Evolutionary conservation across 768 basidiomycete species (phyloP).

Genomic region (Cyclocybe aegerita): DNA sequence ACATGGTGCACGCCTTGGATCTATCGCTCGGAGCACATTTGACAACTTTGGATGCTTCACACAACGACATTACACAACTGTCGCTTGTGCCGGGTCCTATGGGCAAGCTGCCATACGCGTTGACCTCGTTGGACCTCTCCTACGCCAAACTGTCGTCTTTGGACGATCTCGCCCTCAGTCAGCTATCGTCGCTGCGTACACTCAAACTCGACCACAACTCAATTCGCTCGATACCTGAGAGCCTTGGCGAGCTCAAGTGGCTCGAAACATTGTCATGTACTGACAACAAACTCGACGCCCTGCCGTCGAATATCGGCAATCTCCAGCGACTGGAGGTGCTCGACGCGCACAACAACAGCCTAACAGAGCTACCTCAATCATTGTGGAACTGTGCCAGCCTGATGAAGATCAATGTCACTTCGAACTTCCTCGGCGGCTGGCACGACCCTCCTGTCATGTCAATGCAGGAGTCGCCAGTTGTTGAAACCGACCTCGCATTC

Average conservation of each 20-base stretch:
- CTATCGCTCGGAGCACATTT: conserved; percentile 70
- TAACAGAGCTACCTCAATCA: conserved; percentile 69
- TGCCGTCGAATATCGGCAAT: conserved; percentile 76
- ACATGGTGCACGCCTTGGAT: conserved; percentile 78
- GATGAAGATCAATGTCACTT: conserved; percentile 77
- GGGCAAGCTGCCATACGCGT: conserved; percentile 14
- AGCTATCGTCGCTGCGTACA: conserved; percentile 67
- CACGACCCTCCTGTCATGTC: conserved; percentile 52
- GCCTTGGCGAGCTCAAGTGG: conserved; percentile 68
- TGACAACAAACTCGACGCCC: conserved; percentile 81
- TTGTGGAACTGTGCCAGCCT: conserved; percentile 86
- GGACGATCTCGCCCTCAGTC: conserved; percentile 69
- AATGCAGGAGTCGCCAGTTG: conserved; percentile 2
- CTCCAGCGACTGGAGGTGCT: conserved; percentile 73
- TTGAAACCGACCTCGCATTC: conserved; percentile 10
- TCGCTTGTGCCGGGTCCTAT: conserved; percentile 53
- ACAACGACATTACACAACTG: conserved; percentile 88
- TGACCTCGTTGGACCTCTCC: conserved; percentile 84
- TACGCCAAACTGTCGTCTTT: conserved; percentile 85
- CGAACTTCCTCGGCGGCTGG: conserved; percentile 79
- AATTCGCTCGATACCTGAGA: conserved; percentile 82
- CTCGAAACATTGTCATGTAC: conserved; percentile 80
- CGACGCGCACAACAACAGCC: conserved; percentile 90
- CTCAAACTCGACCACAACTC: conserved; percentile 86
- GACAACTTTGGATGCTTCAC: conserved; percentile 68